Conservation (phyloP, 2,329 filamentous ascomycete species). For the Pseudocercospora cruenta region DNA sequence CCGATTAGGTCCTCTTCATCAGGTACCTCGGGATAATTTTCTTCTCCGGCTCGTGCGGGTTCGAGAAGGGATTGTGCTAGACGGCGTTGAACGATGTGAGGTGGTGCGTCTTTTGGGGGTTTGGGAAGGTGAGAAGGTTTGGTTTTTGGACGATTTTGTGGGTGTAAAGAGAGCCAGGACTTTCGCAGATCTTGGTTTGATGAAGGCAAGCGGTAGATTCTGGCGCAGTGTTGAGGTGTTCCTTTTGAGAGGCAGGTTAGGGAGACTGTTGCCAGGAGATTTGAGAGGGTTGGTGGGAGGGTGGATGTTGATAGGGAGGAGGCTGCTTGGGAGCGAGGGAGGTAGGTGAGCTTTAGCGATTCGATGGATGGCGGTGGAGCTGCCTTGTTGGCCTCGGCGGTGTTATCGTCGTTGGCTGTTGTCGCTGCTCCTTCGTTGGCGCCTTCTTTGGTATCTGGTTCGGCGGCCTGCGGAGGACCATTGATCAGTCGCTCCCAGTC, state of each 20-base stretch:
- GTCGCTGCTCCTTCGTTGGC: background rate
- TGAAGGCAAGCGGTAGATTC: conserved; percentile 82
- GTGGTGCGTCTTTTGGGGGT: conserved; percentile 41
- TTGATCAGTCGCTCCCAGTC: conserved; percentile 75
- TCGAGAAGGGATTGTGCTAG: conserved; percentile 50
- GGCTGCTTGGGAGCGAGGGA: conserved; percentile 1
- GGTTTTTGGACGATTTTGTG: conserved; percentile 31
- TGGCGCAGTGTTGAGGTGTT: conserved; percentile 69
- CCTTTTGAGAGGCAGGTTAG: conserved; percentile 72
- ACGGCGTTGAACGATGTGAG: conserved; percentile 48
- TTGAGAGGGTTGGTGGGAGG: conserved; percentile 34
- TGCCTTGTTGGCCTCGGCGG: background rate
- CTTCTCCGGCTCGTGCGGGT: conserved; percentile 42
- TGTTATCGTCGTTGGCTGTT: background rate
- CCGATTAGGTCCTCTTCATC: conserved; percentile 77
- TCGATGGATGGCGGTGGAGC: background rate
- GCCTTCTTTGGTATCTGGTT: background rate
- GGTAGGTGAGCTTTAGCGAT: conserved; percentile 7
- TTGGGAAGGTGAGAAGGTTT: conserved; percentile 30
- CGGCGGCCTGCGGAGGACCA: conserved; percentile 3
- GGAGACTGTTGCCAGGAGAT: conserved; percentile 61
- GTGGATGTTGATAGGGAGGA: background rate
- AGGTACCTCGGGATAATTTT: conserved; percentile 67
- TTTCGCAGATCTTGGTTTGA: conserved; percentile 58
- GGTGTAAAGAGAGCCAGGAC: conserved; percentile 70